Base-by-base conservation (phyloP, 352 stramenopile species). In the Phytophthora multivora region DNA sequence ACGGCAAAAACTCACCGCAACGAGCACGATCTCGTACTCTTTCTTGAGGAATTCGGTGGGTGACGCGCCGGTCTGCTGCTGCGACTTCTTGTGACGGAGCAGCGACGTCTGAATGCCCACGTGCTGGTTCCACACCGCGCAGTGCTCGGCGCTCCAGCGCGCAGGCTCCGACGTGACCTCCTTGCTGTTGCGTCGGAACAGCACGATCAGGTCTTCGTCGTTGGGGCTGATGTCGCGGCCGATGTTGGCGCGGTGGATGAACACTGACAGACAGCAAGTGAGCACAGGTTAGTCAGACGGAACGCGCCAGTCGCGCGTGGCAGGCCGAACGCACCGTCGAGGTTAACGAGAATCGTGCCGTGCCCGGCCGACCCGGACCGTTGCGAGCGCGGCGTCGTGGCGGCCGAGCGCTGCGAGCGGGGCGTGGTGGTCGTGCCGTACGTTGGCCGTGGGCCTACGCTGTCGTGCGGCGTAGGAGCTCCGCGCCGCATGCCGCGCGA, bases 181-280 rank as follows among this genome's bases (percentile, higher is more conserved):
- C 58, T 92, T 92, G 59, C 71, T 85, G 63, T 93, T 93, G 61
- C 83, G 83, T 13, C 83, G 81, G 64, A 93, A 91, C 43, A 93
- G 78, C 62, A 93, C 83, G 68, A 93, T 86, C 53, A 93, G 69
- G 48, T 91, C 79, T 30, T 89, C 75, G 51, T 93, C 83, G n/a
- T 62, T 67, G 13, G 83, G 71, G 43, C 73, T 87, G 67, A 91
- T 90, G 61, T 93, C 83, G 48, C 73, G 77, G 5, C 81, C 83
- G 36, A 93, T 88, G 36, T 84, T 91, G 41, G 83, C 81, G 43
- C 79, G 80, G 49, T 90, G 69, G 45, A 92, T 73, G 56, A 78
- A 77, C 33, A 92, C 79, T 85, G 23, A 39, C 15, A 55, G 5
- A 12, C 7, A 35, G 35, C 19, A 43, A 35, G 10, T 51, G 16